A percentile compares a stretch with the other conserved stretches of the same genome.
These are phyloP conservation scores for Cadophora gregata DNA, from an alignment of 2,329 filamentous ascomycete genomes.

Conservation along the genomic window DNA sequence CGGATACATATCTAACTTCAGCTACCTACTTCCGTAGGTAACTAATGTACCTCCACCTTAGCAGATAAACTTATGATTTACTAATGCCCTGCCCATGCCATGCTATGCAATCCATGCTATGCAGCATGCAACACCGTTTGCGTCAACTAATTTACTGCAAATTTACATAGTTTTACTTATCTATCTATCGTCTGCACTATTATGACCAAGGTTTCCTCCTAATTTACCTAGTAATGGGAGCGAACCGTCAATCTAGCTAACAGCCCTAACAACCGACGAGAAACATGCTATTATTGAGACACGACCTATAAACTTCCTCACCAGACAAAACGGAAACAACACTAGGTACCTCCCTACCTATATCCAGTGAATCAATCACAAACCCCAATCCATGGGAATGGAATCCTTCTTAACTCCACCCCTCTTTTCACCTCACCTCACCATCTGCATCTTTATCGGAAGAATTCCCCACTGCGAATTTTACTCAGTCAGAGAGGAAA, in stretches of 20 bases:
- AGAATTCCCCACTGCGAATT: too few species aligned
- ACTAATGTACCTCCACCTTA: too few species aligned
- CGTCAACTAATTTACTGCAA: too few species aligned
- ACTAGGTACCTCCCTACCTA: too few species aligned
- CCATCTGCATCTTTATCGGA: neutral
- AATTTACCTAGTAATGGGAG: too few species aligned
- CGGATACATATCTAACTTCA: neutral
- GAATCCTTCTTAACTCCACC: neutral
- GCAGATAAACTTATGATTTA: neutral
- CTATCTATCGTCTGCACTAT: neutral
- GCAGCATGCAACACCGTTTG: neutral
- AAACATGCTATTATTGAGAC: slow-evolving; percentile 8
- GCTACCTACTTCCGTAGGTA: too few species aligned
- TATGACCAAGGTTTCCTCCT: neutral
- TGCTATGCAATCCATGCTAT: too few species aligned
- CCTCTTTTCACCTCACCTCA: neutral
- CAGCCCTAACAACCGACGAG: neutral
- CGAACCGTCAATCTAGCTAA: neutral
- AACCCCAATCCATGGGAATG: neutral
- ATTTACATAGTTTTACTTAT: too few species aligned
- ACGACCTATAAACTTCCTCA: neutral
- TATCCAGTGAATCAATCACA: too few species aligned
- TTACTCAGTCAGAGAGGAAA: too few species aligned
- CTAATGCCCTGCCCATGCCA: too few species aligned
- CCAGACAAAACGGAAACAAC: too few species aligned